These are phyloP conservation scores for Fagopyrum esculentum DNA, from an alignment of 148 eudicot genomes.

Conservation along the genomic window DNA sequence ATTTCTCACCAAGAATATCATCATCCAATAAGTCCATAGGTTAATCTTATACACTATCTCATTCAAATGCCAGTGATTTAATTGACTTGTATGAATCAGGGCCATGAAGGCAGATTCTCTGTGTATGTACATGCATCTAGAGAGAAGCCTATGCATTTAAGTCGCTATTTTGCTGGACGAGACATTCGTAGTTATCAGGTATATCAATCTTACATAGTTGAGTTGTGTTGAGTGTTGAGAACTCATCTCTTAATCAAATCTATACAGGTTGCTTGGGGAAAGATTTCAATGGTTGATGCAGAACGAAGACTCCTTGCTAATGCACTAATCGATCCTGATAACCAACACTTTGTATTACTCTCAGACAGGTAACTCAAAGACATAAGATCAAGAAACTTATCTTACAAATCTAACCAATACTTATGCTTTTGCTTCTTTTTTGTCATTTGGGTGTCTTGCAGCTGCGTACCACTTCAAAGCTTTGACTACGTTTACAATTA, in stretches of 20 bases:
- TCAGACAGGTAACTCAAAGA: slow-evolving; percentile 48
- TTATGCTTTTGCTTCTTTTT: background rate
- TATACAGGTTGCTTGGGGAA: slow-evolving; percentile 50
- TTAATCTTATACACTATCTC: background rate
- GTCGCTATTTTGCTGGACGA: slow-evolving; percentile 44
- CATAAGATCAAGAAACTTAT: too few relatives aligned
- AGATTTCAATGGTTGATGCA: slow-evolving; percentile 62
- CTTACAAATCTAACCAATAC: background rate
- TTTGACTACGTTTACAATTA: slow-evolving; percentile 56
- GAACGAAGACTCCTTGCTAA: slow-evolving; percentile 55
- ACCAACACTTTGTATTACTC: slow-evolving; percentile 56
- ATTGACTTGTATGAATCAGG: slow-evolving; percentile 24
- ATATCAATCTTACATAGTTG: slow-evolving; percentile 4
- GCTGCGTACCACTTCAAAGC: slow-evolving; percentile 55
- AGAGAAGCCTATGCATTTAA: slow-evolving; percentile 35
- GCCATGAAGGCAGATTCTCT: slow-evolving; percentile 56
- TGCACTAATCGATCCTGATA: slow-evolving; percentile 54
- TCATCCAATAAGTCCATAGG: background rate
- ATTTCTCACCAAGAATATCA: background rate
- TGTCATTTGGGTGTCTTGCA: slow-evolving; percentile 20
- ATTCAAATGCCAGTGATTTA: background rate
- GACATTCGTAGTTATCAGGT: slow-evolving; percentile 48
- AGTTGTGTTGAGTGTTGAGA: background rate
- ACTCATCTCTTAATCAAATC: background rate
- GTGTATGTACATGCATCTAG: slow-evolving; percentile 54